Evolutionary conservation across 768 basidiomycete genomes (phyloP).

Genomic region (Podaxis sp.): DNA sequence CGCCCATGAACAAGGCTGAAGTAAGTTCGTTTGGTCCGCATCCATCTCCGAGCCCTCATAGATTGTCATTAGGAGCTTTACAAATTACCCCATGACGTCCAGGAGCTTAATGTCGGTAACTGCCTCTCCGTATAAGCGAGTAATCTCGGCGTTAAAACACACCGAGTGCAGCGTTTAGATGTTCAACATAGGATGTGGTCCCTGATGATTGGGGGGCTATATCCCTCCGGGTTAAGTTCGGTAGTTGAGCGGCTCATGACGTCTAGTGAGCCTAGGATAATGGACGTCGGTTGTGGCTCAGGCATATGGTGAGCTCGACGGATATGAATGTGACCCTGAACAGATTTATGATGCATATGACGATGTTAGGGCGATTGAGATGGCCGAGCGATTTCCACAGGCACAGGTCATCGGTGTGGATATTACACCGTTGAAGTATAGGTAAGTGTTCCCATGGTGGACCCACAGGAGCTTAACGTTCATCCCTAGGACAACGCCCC

Average conservation of each 20-base stretch:
- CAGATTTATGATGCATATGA: background rate
- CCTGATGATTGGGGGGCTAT: conserved; percentile 26
- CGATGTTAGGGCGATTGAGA: conserved; percentile 25
- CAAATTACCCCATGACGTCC: conserved; percentile 1
- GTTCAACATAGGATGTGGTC: conserved; percentile 27
- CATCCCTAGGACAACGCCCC: background rate
- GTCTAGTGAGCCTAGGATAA: conserved; percentile 18
- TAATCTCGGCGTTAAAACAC: background rate
- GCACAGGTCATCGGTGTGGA: conserved; percentile 27
- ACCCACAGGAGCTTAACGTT: background rate
- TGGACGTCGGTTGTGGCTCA: conserved; percentile 31
- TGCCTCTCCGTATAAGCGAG: background rate
- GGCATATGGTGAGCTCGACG: conserved; percentile 25
- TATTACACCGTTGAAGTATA: conserved; percentile 18
- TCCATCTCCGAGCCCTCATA: background rate
- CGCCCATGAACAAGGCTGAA: background rate
- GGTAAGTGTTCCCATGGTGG: conserved; percentile 15
- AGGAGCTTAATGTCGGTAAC: conserved; percentile 13
- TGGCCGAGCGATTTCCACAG: conserved; percentile 24
- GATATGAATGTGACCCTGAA: background rate
- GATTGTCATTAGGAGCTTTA: background rate
- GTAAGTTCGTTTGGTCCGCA: background rate
- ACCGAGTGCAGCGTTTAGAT: conserved; percentile 21
- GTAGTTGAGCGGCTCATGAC: conserved; percentile 18
- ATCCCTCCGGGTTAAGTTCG: conserved; percentile 19